Evolutionary conservation across 73 alveolate species (phyloP), one percentile per base, ranked within the genome.

Genomic region (Paramecium octaurelia): DNA sequence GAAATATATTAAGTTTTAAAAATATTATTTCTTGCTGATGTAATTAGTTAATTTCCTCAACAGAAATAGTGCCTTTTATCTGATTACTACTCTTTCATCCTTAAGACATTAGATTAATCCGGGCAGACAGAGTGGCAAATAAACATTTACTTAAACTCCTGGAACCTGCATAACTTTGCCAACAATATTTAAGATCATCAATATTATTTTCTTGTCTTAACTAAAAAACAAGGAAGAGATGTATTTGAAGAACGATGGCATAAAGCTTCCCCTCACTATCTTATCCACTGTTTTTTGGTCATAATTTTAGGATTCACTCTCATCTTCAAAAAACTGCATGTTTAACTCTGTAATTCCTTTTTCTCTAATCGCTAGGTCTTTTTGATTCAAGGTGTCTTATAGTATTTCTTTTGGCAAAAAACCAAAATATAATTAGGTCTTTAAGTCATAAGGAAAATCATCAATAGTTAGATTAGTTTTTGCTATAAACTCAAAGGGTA

Each of bases 181-280:
- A 21, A 75, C 16, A 4, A 75, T 75, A 36, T 75, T 75, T 34
- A 75, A 20, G 20, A 75, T 36, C 60, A 75, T 36, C 20, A 14
- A 31, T 21, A 75, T 29, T 16, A 75, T 75, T 75, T 40, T 75
- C 20, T 31, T 31, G 10, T 75, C 88, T 40, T 75, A 16, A 36
- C 68, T 31, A 36, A 40, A 21, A 18, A 75, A 75, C 8, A 75
- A 44, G 5, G 88, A 34, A 14, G 88, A 75, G 14, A 75, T 75
- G n/a, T 75, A 75, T 36, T 75, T 75, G 18, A 75, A 75, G 16
- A 75, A 75, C 14, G 88, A 29, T 36, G 88, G 88, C 88, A 75
- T 75, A 24, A 75, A 75, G 20, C 88, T 44, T 36, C 88, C 57
- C 34, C 38, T 21, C 3, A 40, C 59, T 14, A 75, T 75, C 12